These are phyloP conservation scores for Aspergillus sp. DNA, from an alignment of 2,329 filamentous ascomycete species.

Conservation along the genomic window DNA sequence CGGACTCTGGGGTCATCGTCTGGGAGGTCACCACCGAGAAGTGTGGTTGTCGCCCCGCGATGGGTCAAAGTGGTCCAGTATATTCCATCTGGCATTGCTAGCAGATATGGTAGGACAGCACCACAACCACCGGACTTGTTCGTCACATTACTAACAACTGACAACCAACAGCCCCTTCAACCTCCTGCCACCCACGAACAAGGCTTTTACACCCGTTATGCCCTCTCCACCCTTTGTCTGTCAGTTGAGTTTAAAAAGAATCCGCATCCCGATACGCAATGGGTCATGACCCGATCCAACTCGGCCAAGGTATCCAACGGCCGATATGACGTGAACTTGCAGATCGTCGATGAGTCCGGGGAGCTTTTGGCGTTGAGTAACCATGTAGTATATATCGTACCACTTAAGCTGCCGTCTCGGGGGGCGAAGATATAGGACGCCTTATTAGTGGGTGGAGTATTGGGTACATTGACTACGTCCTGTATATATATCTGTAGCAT, in stretches of 20 bases:
- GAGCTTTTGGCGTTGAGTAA: conserved; percentile 14
- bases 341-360: conserved; percentile 10
- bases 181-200: conserved; percentile 14
- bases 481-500: no score
- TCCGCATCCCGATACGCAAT: conserved; percentile 11
- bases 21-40: conserved; percentile 15
- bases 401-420: conserved; percentile 3
- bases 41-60: conserved; percentile 17
- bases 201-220: conserved; percentile 12
- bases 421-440: not conserved
- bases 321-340: conserved; percentile 14
- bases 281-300: conserved; percentile 14
- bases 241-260: conserved; percentile 18
- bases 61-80: conserved; percentile 9
- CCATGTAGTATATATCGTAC: conserved; percentile 13
- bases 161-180: conserved; percentile 11
- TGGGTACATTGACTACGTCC: no score
- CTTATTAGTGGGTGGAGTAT: no score
- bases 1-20: conserved; percentile 16
- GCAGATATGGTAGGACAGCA: conserved; percentile 11
- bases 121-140: not conserved
- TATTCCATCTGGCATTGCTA: conserved; percentile 11
- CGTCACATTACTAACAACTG: not conserved
- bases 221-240: conserved; percentile 15
- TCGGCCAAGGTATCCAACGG: conserved; percentile 10